Evolutionary conservation across 768 basidiomycete genomes (phyloP), one percentile per base, ranked within the genome.

Genomic region (Russula dissimulans): DNA sequence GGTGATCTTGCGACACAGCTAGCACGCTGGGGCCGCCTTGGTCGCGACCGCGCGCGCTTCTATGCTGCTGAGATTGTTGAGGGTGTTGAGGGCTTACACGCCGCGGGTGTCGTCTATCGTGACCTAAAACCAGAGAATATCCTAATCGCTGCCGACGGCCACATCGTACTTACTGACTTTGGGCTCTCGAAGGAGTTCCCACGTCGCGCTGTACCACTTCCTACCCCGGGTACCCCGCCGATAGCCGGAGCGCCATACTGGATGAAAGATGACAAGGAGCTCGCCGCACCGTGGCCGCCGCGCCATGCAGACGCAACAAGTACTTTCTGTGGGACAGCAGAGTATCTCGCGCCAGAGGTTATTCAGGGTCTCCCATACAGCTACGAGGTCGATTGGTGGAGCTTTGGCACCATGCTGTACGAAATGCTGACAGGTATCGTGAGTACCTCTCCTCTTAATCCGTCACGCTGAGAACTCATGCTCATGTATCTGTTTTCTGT

Each of bases 331-430:
- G 93, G 93, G 10, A 95, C 93, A n/a, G 93, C 93, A 3, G 93
- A 95, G 73, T 97, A 97, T 67, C 81, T 97, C 7, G 93, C 97
- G 12, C 97, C 97, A 0, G 95, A 99, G 74, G 94, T 98, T 47
- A 92, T 98, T 66, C 89, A 92, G 68, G 91, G 94, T 1, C 72
- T 89, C 67, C 81, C 86, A 18, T 95, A 98, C 70, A 86, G 87
- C 65, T 98, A 93, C 68, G 91, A 94, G 66, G 92, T 95, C 22
- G 95, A 98, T 71, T 95, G 93, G 91, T 99, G 94, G 95, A 91
- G 88, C 65, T 89, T 95, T 68, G 95, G 95, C 39, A 97, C 95
- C 63, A 95, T 98, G 89, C 75, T 98, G 61, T 93, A 91, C 71
- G 95, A 98, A 77, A 95, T 97, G 89, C 75, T 98, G 73, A 90